These are phyloP conservation scores for Primulina eburnea DNA, from an alignment of 257 asterid genomes.

Conservation along the genomic window DNA sequence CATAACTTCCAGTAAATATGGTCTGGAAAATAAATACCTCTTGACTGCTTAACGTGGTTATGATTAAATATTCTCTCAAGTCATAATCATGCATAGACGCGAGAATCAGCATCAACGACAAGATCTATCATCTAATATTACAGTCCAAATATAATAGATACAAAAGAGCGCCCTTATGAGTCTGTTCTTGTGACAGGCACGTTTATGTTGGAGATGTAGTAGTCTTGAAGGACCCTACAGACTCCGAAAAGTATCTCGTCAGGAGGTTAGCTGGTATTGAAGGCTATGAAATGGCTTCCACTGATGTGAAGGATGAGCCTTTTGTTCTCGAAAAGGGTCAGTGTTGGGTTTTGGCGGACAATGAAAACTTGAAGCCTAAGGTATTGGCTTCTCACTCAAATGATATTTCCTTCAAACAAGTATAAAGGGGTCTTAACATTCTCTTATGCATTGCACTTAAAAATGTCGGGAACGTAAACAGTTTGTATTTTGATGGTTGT, in stretches of 20 bases:
- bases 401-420: background rate
- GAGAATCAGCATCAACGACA: background rate
- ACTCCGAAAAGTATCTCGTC: slow-evolving; percentile 50
- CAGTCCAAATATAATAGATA: background rate
- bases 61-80: no score
- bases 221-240: slow-evolving; percentile 63
- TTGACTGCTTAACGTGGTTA: background rate
- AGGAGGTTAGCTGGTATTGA: slow-evolving; percentile 82
- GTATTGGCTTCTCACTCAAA: slow-evolving; percentile 32
- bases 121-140: no score
- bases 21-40: background rate
- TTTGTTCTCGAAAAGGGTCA: slow-evolving; percentile 69
- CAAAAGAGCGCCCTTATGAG: background rate
- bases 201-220: slow-evolving; percentile 76
- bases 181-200: slow-evolving; percentile 40
- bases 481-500: background rate
- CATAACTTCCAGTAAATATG: background rate
- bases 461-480: background rate
- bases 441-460: background rate
- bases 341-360: slow-evolving; percentile 91
- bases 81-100: background rate
- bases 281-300: slow-evolving; percentile 82
- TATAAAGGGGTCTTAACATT: background rate
- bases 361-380: slow-evolving; percentile 58
- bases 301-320: slow-evolving; percentile 62